Conservation (phyloP, 148 eudicot genomes). For the Arbutus unedo region DNA sequence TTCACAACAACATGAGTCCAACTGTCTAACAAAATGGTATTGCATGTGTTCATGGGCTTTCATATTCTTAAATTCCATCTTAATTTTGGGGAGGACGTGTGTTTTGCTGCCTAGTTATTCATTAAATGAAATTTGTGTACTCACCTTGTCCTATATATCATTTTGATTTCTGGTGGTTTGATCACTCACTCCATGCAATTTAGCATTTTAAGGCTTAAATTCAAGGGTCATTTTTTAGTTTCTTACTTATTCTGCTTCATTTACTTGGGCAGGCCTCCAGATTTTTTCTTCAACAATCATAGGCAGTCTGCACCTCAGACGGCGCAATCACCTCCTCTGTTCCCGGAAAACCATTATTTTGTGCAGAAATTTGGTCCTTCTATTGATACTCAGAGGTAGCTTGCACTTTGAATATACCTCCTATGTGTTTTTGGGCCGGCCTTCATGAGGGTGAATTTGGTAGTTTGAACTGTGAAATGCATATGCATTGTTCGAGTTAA, state of each 20-base stretch:
- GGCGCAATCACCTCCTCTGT: constrained; percentile 20
- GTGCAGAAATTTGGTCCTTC: constrained; percentile 10
- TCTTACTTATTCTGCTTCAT: constrained; percentile 12
- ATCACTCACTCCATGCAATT: not conserved
- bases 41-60: not conserved
- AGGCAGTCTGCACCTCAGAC: constrained; percentile 21
- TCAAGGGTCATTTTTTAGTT: constrained; percentile 9
- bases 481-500: not conserved
- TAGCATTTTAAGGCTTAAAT: not conserved
- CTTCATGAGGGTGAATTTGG: constrained; percentile 1
- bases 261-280: constrained; percentile 20
- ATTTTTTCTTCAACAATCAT: constrained; percentile 20
- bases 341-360: constrained; percentile 20
- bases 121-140: not conserved
- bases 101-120: not conserved
- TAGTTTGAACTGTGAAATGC: not conserved
- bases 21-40: not conserved
- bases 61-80: not conserved
- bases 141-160: not conserved
- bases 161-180: not conserved
- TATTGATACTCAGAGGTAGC: constrained; percentile 25
- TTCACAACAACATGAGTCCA: not conserved
- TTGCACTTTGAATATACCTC: not conserved
- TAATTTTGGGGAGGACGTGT: not conserved
- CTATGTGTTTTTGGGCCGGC: not conserved